phyloP scores from a whole-genome alignment of 306 rosid species.

The Canavalia gladiata region DNA sequence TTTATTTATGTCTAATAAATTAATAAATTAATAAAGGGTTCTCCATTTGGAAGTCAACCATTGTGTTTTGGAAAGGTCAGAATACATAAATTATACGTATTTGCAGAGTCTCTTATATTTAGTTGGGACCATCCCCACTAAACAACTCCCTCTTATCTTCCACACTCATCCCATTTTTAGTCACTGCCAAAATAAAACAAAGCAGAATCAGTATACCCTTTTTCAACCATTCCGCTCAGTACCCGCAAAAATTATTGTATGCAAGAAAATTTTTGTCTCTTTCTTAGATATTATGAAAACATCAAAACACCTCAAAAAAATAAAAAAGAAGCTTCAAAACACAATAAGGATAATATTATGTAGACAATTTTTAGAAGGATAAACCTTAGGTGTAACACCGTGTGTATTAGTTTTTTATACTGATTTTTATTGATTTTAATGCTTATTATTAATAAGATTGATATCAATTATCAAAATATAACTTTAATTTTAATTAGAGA shows the following conservation, averaged over 20 bases:
- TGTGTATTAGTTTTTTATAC: too few relatives aligned
- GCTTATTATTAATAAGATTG: too few relatives aligned
- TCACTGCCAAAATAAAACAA: not conserved
- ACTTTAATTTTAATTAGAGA: too few relatives aligned
- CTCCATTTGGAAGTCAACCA: not conserved
- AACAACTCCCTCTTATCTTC: not conserved
- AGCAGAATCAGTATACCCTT: not conserved
- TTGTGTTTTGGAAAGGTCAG: not conserved
- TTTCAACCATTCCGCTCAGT: not conserved
- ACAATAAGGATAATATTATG: too few relatives aligned
- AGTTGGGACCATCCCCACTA: not conserved
- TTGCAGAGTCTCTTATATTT: not conserved
- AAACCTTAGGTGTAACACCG: too few relatives aligned
- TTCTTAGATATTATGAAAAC: not conserved
- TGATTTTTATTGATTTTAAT: too few relatives aligned
- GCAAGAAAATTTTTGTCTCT: not conserved
- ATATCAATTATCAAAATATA: too few relatives aligned
- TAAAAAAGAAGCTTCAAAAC: too few relatives aligned
- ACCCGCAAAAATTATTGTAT: not conserved
- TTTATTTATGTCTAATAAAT: too few relatives aligned
- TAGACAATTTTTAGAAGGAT: too few relatives aligned
- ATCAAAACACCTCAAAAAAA: too few relatives aligned
- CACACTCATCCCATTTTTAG: not conserved
- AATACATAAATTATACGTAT: not conserved
- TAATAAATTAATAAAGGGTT: not conserved